Base-by-base conservation (phyloP, 257 asterid genomes). In the Solanum lycopersicoides region DNA sequence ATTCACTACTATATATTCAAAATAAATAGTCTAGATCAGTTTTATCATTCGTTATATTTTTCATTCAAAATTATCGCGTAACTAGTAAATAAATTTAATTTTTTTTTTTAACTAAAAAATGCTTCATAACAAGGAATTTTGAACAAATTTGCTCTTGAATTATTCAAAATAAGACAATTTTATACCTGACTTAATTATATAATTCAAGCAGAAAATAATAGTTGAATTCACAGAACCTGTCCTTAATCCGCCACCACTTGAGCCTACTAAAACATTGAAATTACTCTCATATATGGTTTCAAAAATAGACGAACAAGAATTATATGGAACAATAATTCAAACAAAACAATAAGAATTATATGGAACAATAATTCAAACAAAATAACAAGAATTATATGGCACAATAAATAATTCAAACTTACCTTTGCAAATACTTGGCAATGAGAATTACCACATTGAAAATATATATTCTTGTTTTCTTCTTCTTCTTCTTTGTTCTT, bases 401-500 rank as follows among this genome's bases (percentile, higher is more conserved):
- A 56, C 21, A 79, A 44, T 11, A 2, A 77, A 44, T 10, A 2
- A 37, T 77, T 44, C 60, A 50, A 80, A 47, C 6, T 16, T 30
- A 80, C 85, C 42, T 47, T 47, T 80, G 42, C 7, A 80, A 80
- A 80, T 45, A 47, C 68, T 47, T 28, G 68, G 42, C 30, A 80
- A 47, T 47, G 85, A 80, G 18, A 44, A 10, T 25, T 28, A 65
- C 85, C 85, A 28, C 68, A 47, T 80, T 14, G 84, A 3, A 80
- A 80, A 80, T 32, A 80, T 14, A 80, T 16, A 35, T 16, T 47
- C 12, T 30, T 47, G 83, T 44, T 77, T 74, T 76, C 25, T 44
- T 77, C 83, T 73, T 76, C n/a, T 44, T 77, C 83, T 77, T 45
- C 66, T 77, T 44, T n/a, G 15, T 79, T 79, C 16, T 77, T 42